Base-by-base conservation (phyloP, 2,329 filamentous ascomycete species). In the Neopestalotiopsis clavispora region DNA sequence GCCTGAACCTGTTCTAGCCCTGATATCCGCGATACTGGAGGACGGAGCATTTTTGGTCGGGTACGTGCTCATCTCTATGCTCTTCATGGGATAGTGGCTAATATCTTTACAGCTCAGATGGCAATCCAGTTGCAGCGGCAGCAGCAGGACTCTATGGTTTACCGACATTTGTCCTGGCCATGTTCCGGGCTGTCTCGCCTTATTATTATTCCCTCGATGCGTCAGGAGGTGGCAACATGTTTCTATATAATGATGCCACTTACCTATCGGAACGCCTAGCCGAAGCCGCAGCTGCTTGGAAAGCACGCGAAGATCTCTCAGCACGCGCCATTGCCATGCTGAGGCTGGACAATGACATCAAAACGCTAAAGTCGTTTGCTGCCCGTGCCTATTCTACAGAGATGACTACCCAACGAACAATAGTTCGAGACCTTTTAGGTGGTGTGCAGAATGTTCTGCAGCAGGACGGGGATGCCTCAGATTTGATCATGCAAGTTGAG, bases 121-220 rank as follows among this genome's bases (percentile, higher is more conserved):
- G 81, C 38, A 85, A 87, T 12, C 86, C 91, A 0, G 89, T 95
- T 65, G 86, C 90, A 1, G 84, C 91, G 13, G 92, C 91, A 4
- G 91, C 91, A 0, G 83, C 87, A 7, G 92, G 90, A 0, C 83
- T 96, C 0, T 94, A 94, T 75, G 86, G 86, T 45, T 81, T 96
- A 3, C 93, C 93, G 1, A 92, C 90, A 0, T 86, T 94, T 20
- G 86, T 91, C 1, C 82, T 96, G 58, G 92, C 92, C n/a, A 89
- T 95, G 80, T 96, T 94, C 78, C 86, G 93, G 64, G 92, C 93
- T 3, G 89, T 94, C 2, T 92, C 93, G 4, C 89, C 91, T 0
- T 88, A 92, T 68, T 93, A 92, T 75, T 96, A 96, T 77, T 84
- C 88, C 0, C 83, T 88, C 14, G 84, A 89, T 52, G 80, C 82